Percentiles rank a stretch among this genome's conserved stretches.
phyloP scores from a whole-genome alignment of 2,329 filamentous ascomycete species.

The Botrytis squamosa region DNA sequence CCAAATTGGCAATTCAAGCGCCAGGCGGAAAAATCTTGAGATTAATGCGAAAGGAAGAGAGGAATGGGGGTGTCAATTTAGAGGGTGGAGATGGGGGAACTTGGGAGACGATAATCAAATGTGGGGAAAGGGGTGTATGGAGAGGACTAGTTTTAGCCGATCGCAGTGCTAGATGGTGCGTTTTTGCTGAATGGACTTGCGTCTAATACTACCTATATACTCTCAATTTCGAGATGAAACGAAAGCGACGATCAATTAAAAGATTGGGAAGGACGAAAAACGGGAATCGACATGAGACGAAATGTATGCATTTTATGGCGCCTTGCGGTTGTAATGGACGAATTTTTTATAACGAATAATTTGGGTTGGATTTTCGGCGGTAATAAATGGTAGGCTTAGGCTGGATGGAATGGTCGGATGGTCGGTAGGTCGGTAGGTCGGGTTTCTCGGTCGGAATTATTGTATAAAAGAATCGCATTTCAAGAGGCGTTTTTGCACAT shows the following conservation, averaged over 20 bases:
- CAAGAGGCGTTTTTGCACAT: constrained; percentile 9
- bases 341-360: constrained; percentile 17
- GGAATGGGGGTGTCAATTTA: constrained; percentile 41
- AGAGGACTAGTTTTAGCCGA: constrained; percentile 79
- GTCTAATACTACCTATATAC: constrained; percentile 29
- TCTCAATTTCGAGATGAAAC: neutral
- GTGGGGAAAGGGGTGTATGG: constrained; percentile 78
- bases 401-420: neutral
- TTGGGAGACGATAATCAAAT: constrained; percentile 92
- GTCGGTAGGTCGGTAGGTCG: neutral
- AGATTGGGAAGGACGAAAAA: neutral
- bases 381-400: constrained; percentile 7
- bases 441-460: constrained; percentile 11
- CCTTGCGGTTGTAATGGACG: constrained; percentile 16
- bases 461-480: constrained; percentile 19
- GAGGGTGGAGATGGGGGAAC: constrained; percentile 70
- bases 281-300: neutral
- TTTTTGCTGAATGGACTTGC: constrained; percentile 78
- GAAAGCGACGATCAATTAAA: neutral
- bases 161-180: constrained; percentile 81
- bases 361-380: constrained; percentile 13
- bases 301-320: constrained; percentile 18
- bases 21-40: constrained; percentile 92
- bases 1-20: constrained; percentile 92
- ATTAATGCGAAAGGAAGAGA: constrained; percentile 77